These are phyloP conservation scores for Phoma herbarum DNA, from an alignment of 2,329 filamentous ascomycete species.

Conservation along the genomic window DNA sequence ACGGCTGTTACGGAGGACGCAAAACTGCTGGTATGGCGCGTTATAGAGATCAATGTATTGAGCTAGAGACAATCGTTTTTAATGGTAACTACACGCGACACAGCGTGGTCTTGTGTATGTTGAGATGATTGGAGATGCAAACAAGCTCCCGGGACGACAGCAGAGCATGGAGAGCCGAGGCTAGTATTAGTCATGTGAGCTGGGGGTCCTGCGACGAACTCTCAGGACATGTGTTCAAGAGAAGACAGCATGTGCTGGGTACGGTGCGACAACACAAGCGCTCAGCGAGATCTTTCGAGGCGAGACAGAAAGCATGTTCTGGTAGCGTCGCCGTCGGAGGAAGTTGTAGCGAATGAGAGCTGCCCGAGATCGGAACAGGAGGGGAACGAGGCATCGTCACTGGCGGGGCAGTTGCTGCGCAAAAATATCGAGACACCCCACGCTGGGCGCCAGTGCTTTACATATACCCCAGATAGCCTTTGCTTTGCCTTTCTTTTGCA, in stretches of 20 bases:
- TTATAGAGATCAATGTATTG: not conserved
- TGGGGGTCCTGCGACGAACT: conserved; percentile 6
- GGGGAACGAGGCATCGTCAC: conserved; percentile 22
- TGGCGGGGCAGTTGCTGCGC: conserved; percentile 33
- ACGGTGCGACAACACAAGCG: not conserved
- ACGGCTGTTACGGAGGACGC: not conserved
- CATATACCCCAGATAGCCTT: conserved; percentile 30
- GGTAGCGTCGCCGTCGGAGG: conserved; percentile 14
- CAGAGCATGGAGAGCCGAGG: conserved; percentile 28
- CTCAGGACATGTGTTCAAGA: not conserved
- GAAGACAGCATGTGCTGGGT: not conserved
- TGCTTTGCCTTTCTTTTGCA: conserved; percentile 16
- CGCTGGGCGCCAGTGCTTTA: conserved; percentile 26
- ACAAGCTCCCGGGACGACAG: conserved; percentile 4
- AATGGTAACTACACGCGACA: not conserved
- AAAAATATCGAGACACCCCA: conserved; percentile 35
- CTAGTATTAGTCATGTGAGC: conserved; percentile 20
- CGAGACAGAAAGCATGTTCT: not conserved
- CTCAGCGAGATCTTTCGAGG: not conserved
- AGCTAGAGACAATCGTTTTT: not conserved
- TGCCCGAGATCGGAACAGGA: conserved; percentile 22
- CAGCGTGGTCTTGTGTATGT: not conserved
- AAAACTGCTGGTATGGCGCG: not conserved
- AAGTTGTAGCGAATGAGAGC: conserved; percentile 18
- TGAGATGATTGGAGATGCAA: not conserved